Conservation (phyloP, 2,329 filamentous ascomycete genomes). For the Hypoxylon sp. region DNA sequence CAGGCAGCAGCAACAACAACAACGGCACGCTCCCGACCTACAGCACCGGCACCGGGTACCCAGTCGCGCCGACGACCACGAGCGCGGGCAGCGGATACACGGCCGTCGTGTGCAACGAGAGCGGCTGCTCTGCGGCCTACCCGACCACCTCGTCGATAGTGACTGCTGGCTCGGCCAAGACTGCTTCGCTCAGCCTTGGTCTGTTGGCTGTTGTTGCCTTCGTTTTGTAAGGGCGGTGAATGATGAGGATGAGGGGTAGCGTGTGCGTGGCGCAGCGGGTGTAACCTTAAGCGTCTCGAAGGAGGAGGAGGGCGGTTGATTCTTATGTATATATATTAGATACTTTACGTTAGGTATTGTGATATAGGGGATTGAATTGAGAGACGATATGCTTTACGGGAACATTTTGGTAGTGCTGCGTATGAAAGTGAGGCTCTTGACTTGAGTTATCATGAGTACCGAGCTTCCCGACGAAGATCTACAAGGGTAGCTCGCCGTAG, state of each 20-base stretch:
- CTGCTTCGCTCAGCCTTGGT: conserved; percentile 40
- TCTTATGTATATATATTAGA: background rate
- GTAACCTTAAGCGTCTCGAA: background rate
- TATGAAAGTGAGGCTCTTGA: background rate
- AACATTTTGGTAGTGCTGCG: background rate
- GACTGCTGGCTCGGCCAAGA: conserved; percentile 46
- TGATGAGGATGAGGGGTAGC: conserved; percentile 11
- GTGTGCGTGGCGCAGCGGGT: background rate
- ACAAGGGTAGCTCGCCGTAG: too few relatives aligned
- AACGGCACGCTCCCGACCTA: conserved; percentile 72
- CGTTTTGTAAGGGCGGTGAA: conserved; percentile 16
- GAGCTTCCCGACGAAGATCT: too few relatives aligned
- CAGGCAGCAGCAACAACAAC: conserved; percentile 56
- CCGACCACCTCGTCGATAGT: conserved; percentile 34
- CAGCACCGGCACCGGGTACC: conserved; percentile 34
- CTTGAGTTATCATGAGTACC: too few relatives aligned
- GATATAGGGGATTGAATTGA: background rate
- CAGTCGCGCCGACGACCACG: conserved; percentile 61
- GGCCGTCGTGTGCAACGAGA: background rate
- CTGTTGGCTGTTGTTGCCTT: conserved; percentile 41
- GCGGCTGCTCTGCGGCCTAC: conserved; percentile 17
- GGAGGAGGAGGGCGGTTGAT: background rate
- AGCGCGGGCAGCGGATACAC: conserved; percentile 19
- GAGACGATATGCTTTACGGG: background rate
- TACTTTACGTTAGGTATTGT: background rate